Evolutionary conservation across 1,284 basidiomycete species (phyloP).

Genomic region (Pseudozyma thailandica): DNA sequence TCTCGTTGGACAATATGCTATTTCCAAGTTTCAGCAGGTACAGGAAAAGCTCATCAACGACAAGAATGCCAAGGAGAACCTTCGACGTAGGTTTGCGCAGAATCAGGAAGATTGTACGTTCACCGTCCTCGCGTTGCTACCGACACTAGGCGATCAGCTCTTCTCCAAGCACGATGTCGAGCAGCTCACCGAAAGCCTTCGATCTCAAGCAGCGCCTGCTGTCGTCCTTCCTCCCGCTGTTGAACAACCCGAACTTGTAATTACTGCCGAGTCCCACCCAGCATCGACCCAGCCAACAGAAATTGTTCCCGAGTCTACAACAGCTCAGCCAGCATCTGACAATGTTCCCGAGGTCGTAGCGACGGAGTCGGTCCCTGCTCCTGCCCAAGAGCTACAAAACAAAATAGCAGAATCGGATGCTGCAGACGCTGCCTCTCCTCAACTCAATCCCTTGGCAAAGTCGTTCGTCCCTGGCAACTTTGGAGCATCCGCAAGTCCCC

Average conservation of each 20-base stretch:
- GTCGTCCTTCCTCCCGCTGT: neutral
- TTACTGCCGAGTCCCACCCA: conserved; percentile 2
- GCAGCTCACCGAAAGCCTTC: conserved; percentile 78
- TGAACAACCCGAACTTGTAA: conserved; percentile 60
- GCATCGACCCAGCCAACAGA: conserved; percentile 12
- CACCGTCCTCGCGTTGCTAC: conserved; percentile 81
- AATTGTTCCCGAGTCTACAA: conserved; percentile 1
- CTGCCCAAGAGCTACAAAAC: neutral
- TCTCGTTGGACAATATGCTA: conserved; percentile 76
- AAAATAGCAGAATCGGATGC: conserved; percentile 1
- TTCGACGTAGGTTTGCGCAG: conserved; percentile 80
- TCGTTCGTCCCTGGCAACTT: conserved; percentile 30
- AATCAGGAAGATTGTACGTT: conserved; percentile 85
- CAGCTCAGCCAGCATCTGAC: neutral
- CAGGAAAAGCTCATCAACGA: conserved; percentile 77
- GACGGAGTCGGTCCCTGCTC: neutral
- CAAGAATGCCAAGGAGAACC: conserved; percentile 76
- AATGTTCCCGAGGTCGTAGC: neutral
- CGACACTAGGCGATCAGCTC: conserved; percentile 79
- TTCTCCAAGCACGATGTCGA: conserved; percentile 85
- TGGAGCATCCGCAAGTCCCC: neutral
- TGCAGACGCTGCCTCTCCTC: conserved; percentile 21
- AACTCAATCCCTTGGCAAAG: conserved; percentile 44
- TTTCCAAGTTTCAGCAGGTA: conserved; percentile 77
- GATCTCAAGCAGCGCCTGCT: conserved; percentile 26